These are phyloP conservation scores for Jatropha podagrica DNA, from an alignment of 441 rosid genomes.

Conservation along the genomic window DNA sequence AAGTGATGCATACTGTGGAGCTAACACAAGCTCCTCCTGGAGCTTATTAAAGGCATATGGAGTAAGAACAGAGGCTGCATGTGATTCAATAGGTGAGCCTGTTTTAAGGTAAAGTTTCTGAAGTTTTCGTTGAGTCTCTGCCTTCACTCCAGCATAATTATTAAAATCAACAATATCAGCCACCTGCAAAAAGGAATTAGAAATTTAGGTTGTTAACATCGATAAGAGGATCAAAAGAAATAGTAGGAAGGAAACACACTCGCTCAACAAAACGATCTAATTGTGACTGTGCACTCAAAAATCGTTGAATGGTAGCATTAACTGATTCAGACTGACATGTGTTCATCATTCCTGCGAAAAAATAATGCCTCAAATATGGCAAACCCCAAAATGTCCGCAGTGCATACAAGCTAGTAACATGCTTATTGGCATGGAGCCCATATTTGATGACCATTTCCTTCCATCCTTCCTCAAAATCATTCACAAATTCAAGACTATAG, in stretches of 20 bases:
- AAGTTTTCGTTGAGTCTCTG: conserved; percentile 38
- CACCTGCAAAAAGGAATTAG: conserved; percentile 32
- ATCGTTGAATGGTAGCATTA: conserved; percentile 22
- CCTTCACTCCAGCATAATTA: conserved; percentile 40
- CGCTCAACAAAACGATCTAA: conserved; percentile 46
- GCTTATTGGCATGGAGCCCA: conserved; percentile 29
- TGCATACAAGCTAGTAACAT: conserved; percentile 22
- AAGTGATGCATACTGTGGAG: conserved; percentile 63
- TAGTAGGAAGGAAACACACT: conserved; percentile 25
- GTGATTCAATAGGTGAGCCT: conserved; percentile 67
- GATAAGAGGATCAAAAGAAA: conserved; percentile 11
- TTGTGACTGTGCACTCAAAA: conserved; percentile 48
- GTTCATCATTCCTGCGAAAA: conserved; percentile 27
- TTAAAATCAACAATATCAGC: conserved; percentile 40
- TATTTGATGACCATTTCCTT: conserved; percentile 26
- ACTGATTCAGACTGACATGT: conserved; percentile 21
- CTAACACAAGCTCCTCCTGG: conserved; percentile 59
- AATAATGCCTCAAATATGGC: conserved; percentile 24
- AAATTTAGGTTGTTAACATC: not conserved
- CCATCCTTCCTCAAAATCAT: conserved; percentile 33
- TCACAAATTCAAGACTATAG: conserved; percentile 23
- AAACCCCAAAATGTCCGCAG: conserved; percentile 27
- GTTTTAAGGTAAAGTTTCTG: conserved; percentile 49
- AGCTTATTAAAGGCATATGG: conserved; percentile 55
- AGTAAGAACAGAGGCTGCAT: conserved; percentile 53